Base-by-base conservation (phyloP, 2,329 filamentous ascomycete genomes). In the Xylaria sp. region DNA sequence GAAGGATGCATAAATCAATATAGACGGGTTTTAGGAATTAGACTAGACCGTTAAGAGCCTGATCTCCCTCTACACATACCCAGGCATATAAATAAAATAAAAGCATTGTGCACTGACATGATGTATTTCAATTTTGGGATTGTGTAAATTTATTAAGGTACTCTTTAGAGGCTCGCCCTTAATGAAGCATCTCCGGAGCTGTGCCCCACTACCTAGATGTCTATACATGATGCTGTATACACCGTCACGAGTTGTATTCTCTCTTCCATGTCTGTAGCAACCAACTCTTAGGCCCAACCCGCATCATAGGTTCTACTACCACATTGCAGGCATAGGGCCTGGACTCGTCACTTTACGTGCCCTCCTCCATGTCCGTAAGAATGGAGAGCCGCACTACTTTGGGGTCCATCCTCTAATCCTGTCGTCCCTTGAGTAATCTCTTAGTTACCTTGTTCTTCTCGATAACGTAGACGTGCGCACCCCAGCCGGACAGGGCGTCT, bases 401-500 rank as follows among this genome's bases (percentile, higher is more conserved):
- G 13, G 13, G 37, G 47, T 48, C 33, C 40, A 38, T 58, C 54
- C 33, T 72, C 76, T 92, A 93, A 78, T 98, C 94, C 83, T 98
- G 94, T 83, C 93, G 88, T 76, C 93, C 93, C 88, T 98, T 98
- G 78, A 99, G 84, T 88, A 99, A 87, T 78, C 95, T 87, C 90
- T 98, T 97, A 74, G 95, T 98, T 67, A 99, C 92, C 90, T 98
- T 98, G 83, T 97, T 93, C 87, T 99, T 99, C 85, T 98, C 95
- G 78, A 99, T 96, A 75, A 99, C 96, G 82, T 98, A 99, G 71
- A 99, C 95, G 76, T 99, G 93, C 38, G 95, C 95, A 76, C 95
- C 95, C 95, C 95, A 98, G 68, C 95, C 95, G 37, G 94, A 97
- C 67, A 99, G 84, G 54, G 95, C 95, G 79, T 99, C 95, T 81